Evolutionary conservation across 306 rosid species (phyloP).

Genomic region (Cicer chorassanicum): DNA sequence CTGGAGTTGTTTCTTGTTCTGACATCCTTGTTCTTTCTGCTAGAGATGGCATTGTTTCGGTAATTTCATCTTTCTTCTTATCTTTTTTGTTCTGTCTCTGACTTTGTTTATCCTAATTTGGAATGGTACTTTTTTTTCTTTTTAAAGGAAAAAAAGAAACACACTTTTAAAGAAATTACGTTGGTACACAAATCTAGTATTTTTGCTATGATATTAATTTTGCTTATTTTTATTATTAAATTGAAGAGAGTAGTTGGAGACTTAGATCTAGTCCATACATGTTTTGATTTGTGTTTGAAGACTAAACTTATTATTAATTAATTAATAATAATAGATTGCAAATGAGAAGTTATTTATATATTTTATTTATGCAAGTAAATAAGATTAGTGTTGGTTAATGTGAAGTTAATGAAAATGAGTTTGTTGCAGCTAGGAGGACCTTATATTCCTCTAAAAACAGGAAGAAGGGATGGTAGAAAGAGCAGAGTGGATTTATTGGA

Average conservation of each 20-base stretch:
- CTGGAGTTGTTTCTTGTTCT: slow-evolving; percentile 92
- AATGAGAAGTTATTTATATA: background rate
- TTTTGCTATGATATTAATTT: background rate
- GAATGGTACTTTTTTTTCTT: background rate
- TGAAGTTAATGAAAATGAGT: no score
- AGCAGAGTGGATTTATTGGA: slow-evolving; percentile 91
- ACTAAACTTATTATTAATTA: slow-evolving; percentile 9
- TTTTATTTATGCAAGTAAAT: no score
- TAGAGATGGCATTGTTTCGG: slow-evolving; percentile 90
- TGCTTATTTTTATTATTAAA: background rate
- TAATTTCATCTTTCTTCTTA: slow-evolving; percentile 9
- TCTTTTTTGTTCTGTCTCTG: background rate
- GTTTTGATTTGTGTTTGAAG: background rate
- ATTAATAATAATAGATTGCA: background rate
- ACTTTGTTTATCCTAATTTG: no score
- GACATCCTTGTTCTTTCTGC: slow-evolving; percentile 92
- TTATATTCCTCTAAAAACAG: slow-evolving; percentile 77
- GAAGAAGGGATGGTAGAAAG: slow-evolving; percentile 96
- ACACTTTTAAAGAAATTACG: background rate
- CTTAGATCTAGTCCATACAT: slow-evolving; percentile 24
- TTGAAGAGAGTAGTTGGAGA: slow-evolving; percentile 5
- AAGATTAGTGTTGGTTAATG: no score
- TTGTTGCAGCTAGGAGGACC: slow-evolving; percentile 88
- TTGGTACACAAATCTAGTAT: background rate
- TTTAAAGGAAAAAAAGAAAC: background rate